Conservation (phyloP, 1,284 basidiomycete genomes). For the Tilletia horrida region DNA sequence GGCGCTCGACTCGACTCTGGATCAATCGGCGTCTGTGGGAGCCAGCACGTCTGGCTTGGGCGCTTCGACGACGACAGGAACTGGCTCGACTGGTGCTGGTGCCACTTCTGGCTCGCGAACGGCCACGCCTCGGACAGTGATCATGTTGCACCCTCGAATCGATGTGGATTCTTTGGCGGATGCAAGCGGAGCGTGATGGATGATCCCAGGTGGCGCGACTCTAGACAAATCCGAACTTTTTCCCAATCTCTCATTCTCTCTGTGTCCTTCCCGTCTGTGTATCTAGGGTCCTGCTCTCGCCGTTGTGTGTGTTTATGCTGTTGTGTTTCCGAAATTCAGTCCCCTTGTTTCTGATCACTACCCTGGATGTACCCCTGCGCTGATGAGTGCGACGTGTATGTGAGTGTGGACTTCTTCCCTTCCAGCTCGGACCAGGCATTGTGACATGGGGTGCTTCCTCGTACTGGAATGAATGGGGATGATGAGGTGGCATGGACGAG, state of each 20-base stretch:
- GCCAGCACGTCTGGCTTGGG: background rate
- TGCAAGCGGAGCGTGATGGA: constrained; percentile 10
- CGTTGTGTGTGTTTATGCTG: background rate
- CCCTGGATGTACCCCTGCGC: no score
- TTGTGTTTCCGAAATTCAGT: no score
- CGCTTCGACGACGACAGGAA: background rate
- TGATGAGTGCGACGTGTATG: no score
- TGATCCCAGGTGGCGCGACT: background rate
- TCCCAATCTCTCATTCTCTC: background rate
- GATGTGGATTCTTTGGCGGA: constrained; percentile 15
- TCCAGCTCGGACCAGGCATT: no score
- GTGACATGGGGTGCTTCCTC: no score
- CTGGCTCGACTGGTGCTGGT: background rate
- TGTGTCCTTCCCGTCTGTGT: background rate
- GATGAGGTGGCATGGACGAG: no score
- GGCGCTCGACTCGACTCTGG: constrained; percentile 2
- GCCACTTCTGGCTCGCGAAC: background rate
- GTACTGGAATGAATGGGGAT: no score
- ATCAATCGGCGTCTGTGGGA: background rate
- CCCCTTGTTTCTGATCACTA: no score
- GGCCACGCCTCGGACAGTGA: constrained; percentile 8
- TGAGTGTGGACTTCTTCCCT: no score
- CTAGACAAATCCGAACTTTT: no score
- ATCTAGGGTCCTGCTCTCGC: background rate
- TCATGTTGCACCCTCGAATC: constrained; percentile 18